A percentile compares a stretch with the other conserved stretches of the same genome.
phyloP scores from a whole-genome alignment of 148 eudicot genomes.

The Silene uniflora region DNA sequence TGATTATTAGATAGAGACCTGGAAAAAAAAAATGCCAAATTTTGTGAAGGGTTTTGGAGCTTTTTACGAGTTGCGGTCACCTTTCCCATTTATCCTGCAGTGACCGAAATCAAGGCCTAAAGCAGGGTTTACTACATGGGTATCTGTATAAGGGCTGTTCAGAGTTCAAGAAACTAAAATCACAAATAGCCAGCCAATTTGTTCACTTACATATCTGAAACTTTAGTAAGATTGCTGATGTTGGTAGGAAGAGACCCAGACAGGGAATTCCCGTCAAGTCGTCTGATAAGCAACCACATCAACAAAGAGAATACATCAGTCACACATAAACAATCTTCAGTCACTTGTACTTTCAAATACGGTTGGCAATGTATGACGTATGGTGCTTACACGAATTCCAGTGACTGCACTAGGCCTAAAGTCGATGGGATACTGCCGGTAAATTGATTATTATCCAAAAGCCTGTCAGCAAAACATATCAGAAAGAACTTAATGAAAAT shows the following conservation, averaged over 20 bases:
- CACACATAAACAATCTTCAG: background rate
- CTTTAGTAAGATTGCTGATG: slow-evolving; percentile 47
- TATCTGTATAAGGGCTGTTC: no score
- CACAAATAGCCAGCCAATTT: background rate
- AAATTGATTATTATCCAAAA: slow-evolving; percentile 61
- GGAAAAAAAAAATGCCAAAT: slow-evolving; percentile 17
- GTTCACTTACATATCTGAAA: slow-evolving; percentile 52
- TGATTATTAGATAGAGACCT: slow-evolving; percentile 57
- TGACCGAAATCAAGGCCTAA: background rate
- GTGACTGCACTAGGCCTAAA: slow-evolving; percentile 42
- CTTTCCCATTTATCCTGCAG: no score
- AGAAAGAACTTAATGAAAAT: no score
- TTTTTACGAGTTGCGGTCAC: no score
- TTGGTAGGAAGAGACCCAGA: slow-evolving; percentile 54
- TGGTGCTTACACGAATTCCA: slow-evolving; percentile 79
- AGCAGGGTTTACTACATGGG: no score
- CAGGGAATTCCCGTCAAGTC: slow-evolving; percentile 59
- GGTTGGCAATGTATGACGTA: background rate
- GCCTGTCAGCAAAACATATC: slow-evolving; percentile 33
- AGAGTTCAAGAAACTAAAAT: background rate
- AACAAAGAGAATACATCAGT: no score
- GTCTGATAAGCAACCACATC: slow-evolving; percentile 36
- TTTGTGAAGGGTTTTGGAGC: background rate
- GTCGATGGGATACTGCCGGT: slow-evolving; percentile 57
- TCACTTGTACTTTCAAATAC: background rate